Percentiles rank a stretch among this genome's conserved stretches.
Evolutionary conservation across 495 filamentous ascomycete genomes (phyloP).

Genomic region (Penicillium subrubescens): DNA sequence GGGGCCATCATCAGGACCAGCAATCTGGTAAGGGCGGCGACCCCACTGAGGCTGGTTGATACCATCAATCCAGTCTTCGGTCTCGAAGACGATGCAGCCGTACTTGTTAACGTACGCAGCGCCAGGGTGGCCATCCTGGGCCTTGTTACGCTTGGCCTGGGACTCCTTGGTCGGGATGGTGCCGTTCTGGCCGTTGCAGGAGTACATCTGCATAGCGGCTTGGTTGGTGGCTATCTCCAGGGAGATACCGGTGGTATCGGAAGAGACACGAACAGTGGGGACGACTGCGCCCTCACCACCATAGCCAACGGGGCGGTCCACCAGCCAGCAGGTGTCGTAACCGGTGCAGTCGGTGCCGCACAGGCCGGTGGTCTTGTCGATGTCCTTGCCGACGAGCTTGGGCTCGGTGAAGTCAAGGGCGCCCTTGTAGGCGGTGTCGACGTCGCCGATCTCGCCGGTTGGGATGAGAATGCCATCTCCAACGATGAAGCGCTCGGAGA

Average conservation of each 20-base stretch:
- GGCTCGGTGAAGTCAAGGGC: constrained; percentile 77
- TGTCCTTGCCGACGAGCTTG: constrained; percentile 73
- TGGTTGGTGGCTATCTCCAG: constrained; percentile 75
- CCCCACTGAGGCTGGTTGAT: constrained; percentile 83
- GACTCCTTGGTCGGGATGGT: constrained; percentile 54
- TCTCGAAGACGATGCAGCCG: constrained; percentile 70
- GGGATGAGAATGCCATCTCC: constrained; percentile 78
- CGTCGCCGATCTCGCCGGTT: constrained; percentile 68
- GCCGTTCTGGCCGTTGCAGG: constrained; percentile 73
- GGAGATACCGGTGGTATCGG: constrained; percentile 64
- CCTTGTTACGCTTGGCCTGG: constrained; percentile 53
- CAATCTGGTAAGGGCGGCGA: constrained; percentile 59
- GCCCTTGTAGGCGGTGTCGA: constrained; percentile 58
- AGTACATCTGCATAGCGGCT: constrained; percentile 77
- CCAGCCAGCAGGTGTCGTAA: constrained; percentile 74
- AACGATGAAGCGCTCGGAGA: constrained; percentile 67
- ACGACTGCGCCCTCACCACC: constrained; percentile 63
- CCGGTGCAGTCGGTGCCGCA: constrained; percentile 77
- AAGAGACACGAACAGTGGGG: constrained; percentile 61
- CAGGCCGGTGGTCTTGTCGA: constrained; percentile 59
- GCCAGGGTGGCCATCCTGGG: constrained; percentile 37
- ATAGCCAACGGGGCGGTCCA: constrained; percentile 66
- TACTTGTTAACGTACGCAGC: constrained; percentile 56
- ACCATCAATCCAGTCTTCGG: constrained; percentile 71
- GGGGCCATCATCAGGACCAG: constrained; percentile 60